Conservation (phyloP, 345 rosid genomes). For the Salix viminalis region DNA sequence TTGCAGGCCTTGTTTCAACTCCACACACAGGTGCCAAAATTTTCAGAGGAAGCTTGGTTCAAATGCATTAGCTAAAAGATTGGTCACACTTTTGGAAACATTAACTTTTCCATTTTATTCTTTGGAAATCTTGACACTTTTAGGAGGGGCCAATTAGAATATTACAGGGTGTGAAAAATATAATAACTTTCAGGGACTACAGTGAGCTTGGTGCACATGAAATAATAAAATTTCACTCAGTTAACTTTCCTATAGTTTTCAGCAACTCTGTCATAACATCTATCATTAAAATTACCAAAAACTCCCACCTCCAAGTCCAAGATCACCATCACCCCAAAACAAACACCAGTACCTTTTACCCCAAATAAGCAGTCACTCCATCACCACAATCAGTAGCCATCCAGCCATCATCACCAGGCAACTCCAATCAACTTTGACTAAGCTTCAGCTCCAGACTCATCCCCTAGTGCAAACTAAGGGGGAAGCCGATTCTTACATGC, state of each 20-base stretch:
- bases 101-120: neutral
- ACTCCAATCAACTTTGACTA: neutral
- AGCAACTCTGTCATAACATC: neutral
- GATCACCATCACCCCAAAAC: neutral
- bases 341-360: neutral
- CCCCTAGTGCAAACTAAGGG: neutral
- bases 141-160: neutral
- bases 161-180: neutral
- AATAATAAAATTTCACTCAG: neutral
- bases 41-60: neutral
- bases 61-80: neutral
- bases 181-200: neutral
- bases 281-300: neutral
- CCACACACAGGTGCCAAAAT: neutral
- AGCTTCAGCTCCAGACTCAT: neutral
- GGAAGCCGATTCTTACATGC: neutral
- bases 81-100: neutral
- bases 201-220: neutral
- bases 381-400: neutral
- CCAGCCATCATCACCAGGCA: neutral
- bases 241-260: neutral
- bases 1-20: neutral
- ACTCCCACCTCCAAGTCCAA: slow-evolving; percentile 1
- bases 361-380: neutral
- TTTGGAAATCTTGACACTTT: neutral